phyloP scores from a whole-genome alignment of 2,329 filamentous ascomycete species.

The Aspergillus uvarum region DNA sequence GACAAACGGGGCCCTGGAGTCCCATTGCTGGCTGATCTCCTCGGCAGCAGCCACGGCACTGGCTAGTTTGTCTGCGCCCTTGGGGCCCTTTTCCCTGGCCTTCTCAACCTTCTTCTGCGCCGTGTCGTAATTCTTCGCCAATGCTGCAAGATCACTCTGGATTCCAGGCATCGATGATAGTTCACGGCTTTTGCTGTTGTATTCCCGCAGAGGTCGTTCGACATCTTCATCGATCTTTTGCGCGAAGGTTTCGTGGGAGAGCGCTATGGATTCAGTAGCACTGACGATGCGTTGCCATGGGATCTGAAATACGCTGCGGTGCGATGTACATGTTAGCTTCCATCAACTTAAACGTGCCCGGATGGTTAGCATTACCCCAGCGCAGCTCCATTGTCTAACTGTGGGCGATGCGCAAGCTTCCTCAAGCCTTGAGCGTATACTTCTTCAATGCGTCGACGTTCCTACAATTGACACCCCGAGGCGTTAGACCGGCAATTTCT shows the following conservation, averaged over 20 bases:
- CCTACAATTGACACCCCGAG: slow-evolving; percentile 54
- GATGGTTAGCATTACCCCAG: slow-evolving; percentile 67
- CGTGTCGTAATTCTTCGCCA: slow-evolving; percentile 82
- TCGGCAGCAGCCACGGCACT: slow-evolving; percentile 71
- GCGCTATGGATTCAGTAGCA: slow-evolving; percentile 75
- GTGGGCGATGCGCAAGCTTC: slow-evolving; percentile 73
- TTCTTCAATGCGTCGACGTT: slow-evolving; percentile 89
- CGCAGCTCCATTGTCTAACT: slow-evolving; percentile 73
- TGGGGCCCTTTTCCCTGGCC: slow-evolving; percentile 75
- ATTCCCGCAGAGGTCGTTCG: slow-evolving; percentile 77
- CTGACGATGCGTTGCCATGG: slow-evolving; percentile 87
- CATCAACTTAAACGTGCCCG: not conserved
- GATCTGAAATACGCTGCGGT: slow-evolving; percentile 74
- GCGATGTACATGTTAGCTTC: not conserved
- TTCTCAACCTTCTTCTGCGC: slow-evolving; percentile 85
- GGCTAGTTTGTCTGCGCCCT: slow-evolving; percentile 70
- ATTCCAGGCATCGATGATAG: slow-evolving; percentile 79
- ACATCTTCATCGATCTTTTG: slow-evolving; percentile 84
- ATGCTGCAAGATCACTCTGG: slow-evolving; percentile 72
- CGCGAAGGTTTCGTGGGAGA: slow-evolving; percentile 78
- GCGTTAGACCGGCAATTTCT: slow-evolving; percentile 9
- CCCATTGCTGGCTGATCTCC: slow-evolving; percentile 80
- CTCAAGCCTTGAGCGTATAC: slow-evolving; percentile 78
- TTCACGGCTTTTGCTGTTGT: slow-evolving; percentile 68
- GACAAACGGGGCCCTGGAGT: slow-evolving; percentile 89